Base-by-base conservation (phyloP, 23 red algal species). In the Gracilaria gracilis region DNA sequence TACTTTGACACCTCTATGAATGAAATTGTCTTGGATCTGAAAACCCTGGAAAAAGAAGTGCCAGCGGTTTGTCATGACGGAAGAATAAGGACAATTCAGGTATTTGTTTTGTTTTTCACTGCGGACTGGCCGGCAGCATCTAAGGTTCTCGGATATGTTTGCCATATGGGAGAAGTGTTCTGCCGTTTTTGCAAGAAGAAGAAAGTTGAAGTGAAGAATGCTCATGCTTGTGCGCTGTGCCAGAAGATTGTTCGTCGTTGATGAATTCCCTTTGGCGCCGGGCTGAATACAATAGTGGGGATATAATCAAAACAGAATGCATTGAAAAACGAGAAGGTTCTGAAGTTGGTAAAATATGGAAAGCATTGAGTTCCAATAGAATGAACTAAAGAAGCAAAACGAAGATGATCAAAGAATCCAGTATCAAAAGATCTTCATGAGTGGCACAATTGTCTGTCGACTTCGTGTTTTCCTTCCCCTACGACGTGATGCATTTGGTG, bases 1-100 rank as follows among this genome's bases (percentile, higher is more conserved):
- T 58, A 61, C 76, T 80, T 80, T 29, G 76, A 80, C 20, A 80
- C 27, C 4, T 80, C 58, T 48, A 55, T 80, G 25, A 61, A 15
- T 13, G 27, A 55, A n/a, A 80, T 80, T 8, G 7, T 80, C 25
- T 28, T 8, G 11, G 76, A 80, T 34, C 33, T 80, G 16, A 80
- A 80, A 37, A 0, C 58, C 21, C n/a, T 80, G 9, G 76, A 80
- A 27, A 80, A 37, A 7, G 76, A 48, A 28, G 47, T 80, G 9
- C 8, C 32, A 24, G 28, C 48, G 33, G 5, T 57, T 32, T 80
- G 76, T 19, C 32, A 80, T 20, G 42, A 80, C 48, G 76, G 76
- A 13, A 57, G n/a, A 49, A 39, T 58, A 37, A 55, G 76, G 15
- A 55, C 4, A 25, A 12, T 57, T 16, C 48, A n/a, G 23, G 76